Percentiles rank a stretch among this genome's conserved stretches.
These are phyloP conservation scores for Filosporella fistucella DNA, from an alignment of 495 filamentous ascomycete species.

Conservation along the genomic window DNA sequence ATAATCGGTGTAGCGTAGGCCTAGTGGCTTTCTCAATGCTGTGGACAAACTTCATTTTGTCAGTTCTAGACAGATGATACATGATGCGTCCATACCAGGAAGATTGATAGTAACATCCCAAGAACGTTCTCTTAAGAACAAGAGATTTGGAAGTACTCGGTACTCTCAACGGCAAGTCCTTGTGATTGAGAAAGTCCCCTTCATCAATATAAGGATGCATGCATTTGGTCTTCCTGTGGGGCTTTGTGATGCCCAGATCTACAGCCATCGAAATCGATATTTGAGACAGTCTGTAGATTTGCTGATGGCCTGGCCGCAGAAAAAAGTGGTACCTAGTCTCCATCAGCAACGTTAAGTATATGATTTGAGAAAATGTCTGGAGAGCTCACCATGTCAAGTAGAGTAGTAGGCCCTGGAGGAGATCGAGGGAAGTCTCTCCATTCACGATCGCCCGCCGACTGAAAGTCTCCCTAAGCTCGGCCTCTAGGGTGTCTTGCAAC, in stretches of 20 bases:
- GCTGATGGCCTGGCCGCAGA: neutral
- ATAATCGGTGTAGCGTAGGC: neutral
- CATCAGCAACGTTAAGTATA: neutral
- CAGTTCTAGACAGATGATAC: neutral
- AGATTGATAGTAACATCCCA: neutral
- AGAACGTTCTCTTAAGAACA: neutral
- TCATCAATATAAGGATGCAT: too few relatives aligned
- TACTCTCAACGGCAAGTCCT: neutral
- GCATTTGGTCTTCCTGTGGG: neutral
- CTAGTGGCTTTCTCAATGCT: neutral
- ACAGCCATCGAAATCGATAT: neutral
- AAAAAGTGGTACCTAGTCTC: neutral
- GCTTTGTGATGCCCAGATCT: neutral
- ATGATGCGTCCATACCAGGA: neutral
- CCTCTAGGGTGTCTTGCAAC: neutral
- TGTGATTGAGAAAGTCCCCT: neutral
- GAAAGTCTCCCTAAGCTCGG: slow-evolving; percentile 43
- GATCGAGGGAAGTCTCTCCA: neutral
- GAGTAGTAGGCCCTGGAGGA: neutral
- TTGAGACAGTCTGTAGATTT: neutral
- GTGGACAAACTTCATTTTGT: neutral
- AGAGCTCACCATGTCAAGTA: neutral
- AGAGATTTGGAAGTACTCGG: neutral
- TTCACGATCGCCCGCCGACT: neutral
- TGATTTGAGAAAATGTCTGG: neutral